Evolutionary conservation across 257 asterid genomes (phyloP), one percentile per base, ranked within the genome.

Genomic region (Mentha longifolia): DNA sequence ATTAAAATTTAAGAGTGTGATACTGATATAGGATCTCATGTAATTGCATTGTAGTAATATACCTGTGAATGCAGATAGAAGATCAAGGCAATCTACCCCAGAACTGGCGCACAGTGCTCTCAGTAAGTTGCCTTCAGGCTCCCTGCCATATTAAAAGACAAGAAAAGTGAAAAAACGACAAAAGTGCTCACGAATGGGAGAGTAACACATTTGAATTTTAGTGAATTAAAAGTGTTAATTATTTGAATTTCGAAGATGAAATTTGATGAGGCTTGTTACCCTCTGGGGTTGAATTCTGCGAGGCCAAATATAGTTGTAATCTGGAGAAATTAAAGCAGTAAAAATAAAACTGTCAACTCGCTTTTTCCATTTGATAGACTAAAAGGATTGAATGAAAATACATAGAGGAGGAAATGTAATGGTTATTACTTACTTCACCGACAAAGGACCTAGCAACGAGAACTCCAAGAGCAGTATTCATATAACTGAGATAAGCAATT

Each of bases 401-500:
- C 60, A 20, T 54, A 25, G 28, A 25, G 28, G 28, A 25, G 2
- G 2, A 1, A 25, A 2, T 25, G 2, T 25, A 25, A 25, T 25
- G 28, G 28, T 25, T 25, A 25, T 2, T 25, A 41, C 83, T 52
- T 80, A 89, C 97, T 79, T 91, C 97, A 33, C 96, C 96, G 46
- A 93, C 81, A 68, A 93, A 93, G 69, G 87, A 46, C 76, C 47
- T 81, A 60, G 97, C 92, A 9, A 85, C 77, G 15, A 81, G 68
- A 54, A 78, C 84, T 10, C 91, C 94, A 17, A 91, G 83, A 12
- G 83, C 79, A 35, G 97, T 89, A 63, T 80, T 84, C 92, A 93
- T 91, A 30, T 93, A 96, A 74, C 86, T 91, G 22, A 93, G 80
- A 56, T 87, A 93, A 8, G 98, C 98, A 56, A 91, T 76, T 28